phyloP scores from a whole-genome alignment of 306 rosid genomes.

The Inga laurina region DNA sequence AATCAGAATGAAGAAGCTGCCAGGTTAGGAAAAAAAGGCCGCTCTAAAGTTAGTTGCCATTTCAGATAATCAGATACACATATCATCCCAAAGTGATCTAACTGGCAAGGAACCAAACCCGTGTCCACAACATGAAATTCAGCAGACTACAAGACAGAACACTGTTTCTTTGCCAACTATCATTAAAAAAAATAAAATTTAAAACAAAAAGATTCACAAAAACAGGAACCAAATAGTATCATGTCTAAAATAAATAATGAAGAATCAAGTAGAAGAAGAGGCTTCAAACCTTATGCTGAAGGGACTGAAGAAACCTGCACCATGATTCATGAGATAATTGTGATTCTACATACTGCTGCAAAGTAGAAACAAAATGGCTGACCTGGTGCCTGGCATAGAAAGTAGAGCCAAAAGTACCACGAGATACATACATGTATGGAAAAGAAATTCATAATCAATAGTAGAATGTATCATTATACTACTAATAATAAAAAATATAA shows the following conservation, averaged over 20 bases:
- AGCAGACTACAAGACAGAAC: neutral
- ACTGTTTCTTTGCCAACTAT: neutral
- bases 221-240: slow-evolving; percentile 12
- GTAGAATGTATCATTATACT: neutral
- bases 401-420: slow-evolving; percentile 34
- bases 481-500: neutral
- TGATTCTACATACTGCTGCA: slow-evolving; percentile 94
- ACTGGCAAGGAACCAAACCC: neutral
- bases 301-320: slow-evolving; percentile 89
- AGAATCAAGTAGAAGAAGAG: slow-evolving; percentile 21
- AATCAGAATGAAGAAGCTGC: neutral
- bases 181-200: neutral
- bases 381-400: slow-evolving; percentile 78
- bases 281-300: slow-evolving; percentile 76
- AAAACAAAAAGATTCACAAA: neutral
- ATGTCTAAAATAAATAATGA: slow-evolving; percentile 6
- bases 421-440: slow-evolving; percentile 14
- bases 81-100: neutral
- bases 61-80: neutral
- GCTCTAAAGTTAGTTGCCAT: neutral
- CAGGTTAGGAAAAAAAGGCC: neutral
- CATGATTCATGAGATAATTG: slow-evolving; percentile 88
- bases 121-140: neutral
- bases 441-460: slow-evolving; percentile 7
- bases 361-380: slow-evolving; percentile 83